Conservation (phyloP, 2,329 filamentous ascomycete genomes). For the Daldinia sp. region DNA sequence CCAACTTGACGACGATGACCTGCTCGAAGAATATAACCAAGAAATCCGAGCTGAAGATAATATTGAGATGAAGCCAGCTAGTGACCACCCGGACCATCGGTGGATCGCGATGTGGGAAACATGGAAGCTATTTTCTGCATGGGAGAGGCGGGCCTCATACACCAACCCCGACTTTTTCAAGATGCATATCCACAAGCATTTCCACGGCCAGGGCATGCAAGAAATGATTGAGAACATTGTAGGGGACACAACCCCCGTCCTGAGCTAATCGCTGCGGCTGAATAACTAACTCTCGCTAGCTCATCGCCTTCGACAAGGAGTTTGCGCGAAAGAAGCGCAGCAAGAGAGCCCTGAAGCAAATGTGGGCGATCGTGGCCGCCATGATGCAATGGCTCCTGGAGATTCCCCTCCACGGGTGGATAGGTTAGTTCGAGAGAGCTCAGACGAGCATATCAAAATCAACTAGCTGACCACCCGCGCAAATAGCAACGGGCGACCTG, state of each 20-base stretch:
- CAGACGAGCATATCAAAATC: neutral
- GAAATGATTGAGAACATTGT: conserved; percentile 46
- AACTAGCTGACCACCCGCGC: conserved; percentile 5
- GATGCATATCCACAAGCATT: conserved; percentile 46
- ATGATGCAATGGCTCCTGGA: conserved; percentile 35
- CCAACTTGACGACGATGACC: conserved; percentile 34
- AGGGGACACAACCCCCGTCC: neutral
- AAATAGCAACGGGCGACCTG: conserved; percentile 26
- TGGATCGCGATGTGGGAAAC: conserved; percentile 38
- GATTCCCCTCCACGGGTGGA: conserved; percentile 32
- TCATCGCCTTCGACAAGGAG: conserved; percentile 35
- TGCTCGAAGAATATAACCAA: conserved; percentile 30
- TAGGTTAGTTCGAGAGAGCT: conserved; percentile 26
- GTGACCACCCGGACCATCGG: conserved; percentile 27
- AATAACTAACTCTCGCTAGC: conserved; percentile 11
- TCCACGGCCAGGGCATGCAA: conserved; percentile 42
- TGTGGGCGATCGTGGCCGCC: conserved; percentile 37
- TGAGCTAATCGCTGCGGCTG: neutral
- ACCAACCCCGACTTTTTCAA: conserved; percentile 43
- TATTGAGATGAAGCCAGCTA: conserved; percentile 28
- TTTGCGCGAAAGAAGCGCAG: conserved; percentile 36
- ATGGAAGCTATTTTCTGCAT: conserved; percentile 32
- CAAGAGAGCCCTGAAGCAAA: conserved; percentile 34
- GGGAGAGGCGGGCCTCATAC: conserved; percentile 32
- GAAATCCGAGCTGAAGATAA: conserved; percentile 15